These are phyloP conservation scores for Fusarium succisae DNA, from an alignment of 2,329 filamentous ascomycete genomes.

Conservation along the genomic window DNA sequence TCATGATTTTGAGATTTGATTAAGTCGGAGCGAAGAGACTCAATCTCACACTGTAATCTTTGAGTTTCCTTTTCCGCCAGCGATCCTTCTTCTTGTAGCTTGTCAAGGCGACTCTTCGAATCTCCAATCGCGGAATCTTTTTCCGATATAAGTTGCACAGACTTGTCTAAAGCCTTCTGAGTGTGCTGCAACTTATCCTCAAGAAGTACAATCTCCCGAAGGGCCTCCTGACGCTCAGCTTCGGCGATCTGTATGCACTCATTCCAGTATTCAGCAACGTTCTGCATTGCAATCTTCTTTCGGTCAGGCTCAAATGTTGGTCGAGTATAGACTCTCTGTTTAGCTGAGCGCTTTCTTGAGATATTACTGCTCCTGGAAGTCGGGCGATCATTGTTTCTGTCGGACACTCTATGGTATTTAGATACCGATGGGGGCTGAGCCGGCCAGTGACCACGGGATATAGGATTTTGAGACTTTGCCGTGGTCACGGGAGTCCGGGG, in stretches of 20 bases:
- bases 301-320: conserved; percentile 29
- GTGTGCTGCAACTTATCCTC: conserved; percentile 35
- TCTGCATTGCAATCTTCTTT: conserved; percentile 46
- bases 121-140: conserved; percentile 42
- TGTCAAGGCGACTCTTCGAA: conserved; percentile 35
- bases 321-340: conserved; percentile 18
- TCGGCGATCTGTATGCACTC: conserved; percentile 46
- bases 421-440: neutral
- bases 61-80: conserved; percentile 38
- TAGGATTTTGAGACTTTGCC: neutral
- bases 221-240: conserved; percentile 42
- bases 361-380: conserved; percentile 47
- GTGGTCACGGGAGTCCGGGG: conserved; percentile 31
- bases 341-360: conserved; percentile 42
- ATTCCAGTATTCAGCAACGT: conserved; percentile 48
- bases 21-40: conserved; percentile 41
- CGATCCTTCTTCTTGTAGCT: conserved; percentile 41
- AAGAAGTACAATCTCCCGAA: conserved; percentile 42
- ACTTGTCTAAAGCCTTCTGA: conserved; percentile 30
- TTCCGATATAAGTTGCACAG: conserved; percentile 13
- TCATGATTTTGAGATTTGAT: conserved; percentile 35
- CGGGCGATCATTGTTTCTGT: conserved; percentile 29
- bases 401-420: neutral
- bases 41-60: conserved; percentile 42
- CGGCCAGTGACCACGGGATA: neutral